A percentile compares a stretch with the other conserved stretches of the same genome.
phyloP scores from a whole-genome alignment of 495 filamentous ascomycete species.

The Astrothelium macrocarpum region DNA sequence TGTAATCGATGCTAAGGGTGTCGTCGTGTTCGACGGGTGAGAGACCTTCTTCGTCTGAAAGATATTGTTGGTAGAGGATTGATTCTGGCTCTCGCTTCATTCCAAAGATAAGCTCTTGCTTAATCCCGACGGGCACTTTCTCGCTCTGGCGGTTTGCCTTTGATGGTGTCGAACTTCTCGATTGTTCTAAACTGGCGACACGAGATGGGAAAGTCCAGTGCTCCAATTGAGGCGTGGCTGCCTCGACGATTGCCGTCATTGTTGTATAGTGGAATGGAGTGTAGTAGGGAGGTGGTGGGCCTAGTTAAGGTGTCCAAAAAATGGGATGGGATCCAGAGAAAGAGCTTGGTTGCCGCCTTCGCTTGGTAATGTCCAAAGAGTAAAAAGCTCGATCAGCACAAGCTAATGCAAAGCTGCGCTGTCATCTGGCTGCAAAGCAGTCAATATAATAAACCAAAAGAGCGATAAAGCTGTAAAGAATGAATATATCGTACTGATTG shows the following conservation, averaged over 20 bases:
- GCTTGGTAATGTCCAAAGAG: not conserved
- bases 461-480: not conserved
- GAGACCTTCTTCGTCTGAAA: slow-evolving; percentile 2
- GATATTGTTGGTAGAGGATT: not conserved
- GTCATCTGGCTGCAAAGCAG: not conserved
- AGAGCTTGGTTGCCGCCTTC: not conserved
- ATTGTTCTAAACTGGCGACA: not conserved
- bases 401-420: not conserved
- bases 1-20: not conserved
- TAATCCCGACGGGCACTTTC: not conserved
- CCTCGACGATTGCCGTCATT: not conserved
- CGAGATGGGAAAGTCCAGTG: not conserved
- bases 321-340: not conserved
- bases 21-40: not conserved
- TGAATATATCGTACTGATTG: not conserved
- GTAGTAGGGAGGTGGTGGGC: not conserved
- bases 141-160: not conserved
- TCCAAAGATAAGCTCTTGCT: not conserved
- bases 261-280: too few relatives aligned
- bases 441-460: slow-evolving; percentile 4
- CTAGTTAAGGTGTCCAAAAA: not conserved
- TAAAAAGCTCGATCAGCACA: not conserved
- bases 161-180: not conserved
- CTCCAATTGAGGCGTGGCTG: not conserved
- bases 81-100: not conserved